Evolutionary conservation across 352 stramenopile genomes (phyloP), one percentile per base, ranked within the genome.

Genomic region (Pythium aristosporum): DNA sequence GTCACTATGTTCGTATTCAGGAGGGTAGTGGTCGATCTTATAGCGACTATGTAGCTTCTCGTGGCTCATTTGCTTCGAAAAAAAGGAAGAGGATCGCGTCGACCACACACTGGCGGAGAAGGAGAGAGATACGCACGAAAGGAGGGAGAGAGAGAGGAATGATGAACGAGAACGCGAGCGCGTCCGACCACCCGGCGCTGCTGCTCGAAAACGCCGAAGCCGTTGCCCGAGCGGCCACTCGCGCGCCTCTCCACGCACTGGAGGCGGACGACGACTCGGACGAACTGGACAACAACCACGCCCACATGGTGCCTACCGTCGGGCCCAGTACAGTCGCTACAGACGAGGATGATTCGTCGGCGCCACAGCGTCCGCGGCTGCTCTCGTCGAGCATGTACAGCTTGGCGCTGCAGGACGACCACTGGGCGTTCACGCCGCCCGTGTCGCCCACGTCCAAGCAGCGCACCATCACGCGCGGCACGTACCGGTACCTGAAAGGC

Each of bases 401-500:
- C 11, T 42, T 87, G 52, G 76, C 75, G 49, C 67, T 88, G 25
- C 76, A 91, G 43, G 78, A 88, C 57, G 77, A 87, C 20, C 78
- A 78, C 51, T 89, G 76, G 77, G 73, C 69, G 0, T 87, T 84
- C 57, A 69, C 72, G 30, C 72, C 76, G 53, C 79, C 74, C 2
- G 63, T 73, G 18, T 88, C 77, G 18, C 68, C 72, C 15, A 62
- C 70, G 15, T 59, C 69, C 32, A 69, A 68, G 21, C 63, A 75
- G 23, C 63, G 66, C 13, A 52, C 47, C 13, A 64, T 84, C 46
- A 58, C 46, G 9, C 76, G 71, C 10, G 82, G 79, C 51, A 65
- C 63, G 11, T 88, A 79, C 46, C 80, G 82, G 9, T 89, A 91
- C 42, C 48, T 89, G 23, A 82, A 85, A 57, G 75, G 72, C 32